Percentiles rank a stretch among this genome's conserved stretches.
Evolutionary conservation across 1,284 basidiomycete genomes (phyloP).

Genomic region (Ceratobasidium sp.): DNA sequence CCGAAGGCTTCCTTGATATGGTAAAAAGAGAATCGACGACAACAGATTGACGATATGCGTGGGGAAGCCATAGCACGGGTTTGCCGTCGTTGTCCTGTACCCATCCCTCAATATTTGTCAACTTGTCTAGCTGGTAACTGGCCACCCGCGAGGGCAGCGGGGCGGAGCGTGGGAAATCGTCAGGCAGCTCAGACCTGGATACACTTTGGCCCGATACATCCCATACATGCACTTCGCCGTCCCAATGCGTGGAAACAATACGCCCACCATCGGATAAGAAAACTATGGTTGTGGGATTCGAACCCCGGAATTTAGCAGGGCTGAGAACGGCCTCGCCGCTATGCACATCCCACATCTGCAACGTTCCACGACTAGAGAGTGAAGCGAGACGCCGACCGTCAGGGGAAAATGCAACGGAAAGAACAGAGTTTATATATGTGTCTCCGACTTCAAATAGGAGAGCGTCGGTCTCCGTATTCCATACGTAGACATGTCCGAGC

Average conservation of each 20-base stretch:
- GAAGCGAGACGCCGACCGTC: constrained; percentile 26
- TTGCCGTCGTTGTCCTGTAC: background rate
- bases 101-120: background rate
- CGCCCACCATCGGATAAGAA: constrained; percentile 5
- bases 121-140: background rate
- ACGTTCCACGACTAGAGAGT: constrained; percentile 18
- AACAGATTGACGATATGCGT: no score
- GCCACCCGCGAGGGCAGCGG: no score
- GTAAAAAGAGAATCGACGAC: no score
- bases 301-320: no score
- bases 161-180: no score
- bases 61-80: background rate
- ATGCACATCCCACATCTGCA: constrained; percentile 49
- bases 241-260: constrained; percentile 1
- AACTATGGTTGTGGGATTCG: background rate
- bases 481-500: no score
- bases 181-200: no score
- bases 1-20: no score
- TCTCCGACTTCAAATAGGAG: background rate
- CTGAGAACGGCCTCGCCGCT: constrained; percentile 41
- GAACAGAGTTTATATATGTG: background rate
- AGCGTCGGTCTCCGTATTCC: constrained; percentile 30
- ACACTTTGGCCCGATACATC: no score
- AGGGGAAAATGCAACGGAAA: constrained; percentile 28
- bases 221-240: no score